Conservation (phyloP, 2,329 filamentous ascomycete genomes). For the Colletotrichum salicis region DNA sequence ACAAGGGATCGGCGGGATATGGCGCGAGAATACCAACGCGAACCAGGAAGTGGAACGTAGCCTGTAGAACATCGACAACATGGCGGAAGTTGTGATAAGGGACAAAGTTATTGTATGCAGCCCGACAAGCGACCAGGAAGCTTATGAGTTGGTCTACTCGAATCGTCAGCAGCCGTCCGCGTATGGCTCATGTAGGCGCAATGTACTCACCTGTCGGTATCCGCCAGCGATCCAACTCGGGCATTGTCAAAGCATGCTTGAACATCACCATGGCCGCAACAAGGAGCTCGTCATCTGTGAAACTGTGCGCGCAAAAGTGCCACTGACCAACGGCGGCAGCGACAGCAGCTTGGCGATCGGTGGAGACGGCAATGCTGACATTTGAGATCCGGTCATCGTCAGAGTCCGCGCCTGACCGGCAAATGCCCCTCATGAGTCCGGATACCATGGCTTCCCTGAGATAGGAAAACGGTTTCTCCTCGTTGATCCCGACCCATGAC, state of each 20-base stretch:
- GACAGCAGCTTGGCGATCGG: slow-evolving; percentile 73
- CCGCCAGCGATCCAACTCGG: slow-evolving; percentile 83
- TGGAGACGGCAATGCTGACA: slow-evolving; percentile 74
- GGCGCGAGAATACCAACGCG: slow-evolving; percentile 79
- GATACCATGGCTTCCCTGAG: slow-evolving; percentile 94
- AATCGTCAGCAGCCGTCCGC: slow-evolving; percentile 50
- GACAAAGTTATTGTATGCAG: slow-evolving; percentile 96
- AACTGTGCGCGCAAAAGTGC: slow-evolving; percentile 90
- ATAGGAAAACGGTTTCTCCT: slow-evolving; percentile 88
- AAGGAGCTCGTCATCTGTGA: slow-evolving; percentile 89
- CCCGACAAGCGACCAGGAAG: slow-evolving; percentile 88
- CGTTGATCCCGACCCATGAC: slow-evolving; percentile 90
- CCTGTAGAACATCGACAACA: slow-evolving; percentile 95
- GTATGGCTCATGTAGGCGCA: slow-evolving; percentile 36
- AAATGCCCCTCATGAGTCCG: slow-evolving; percentile 88
- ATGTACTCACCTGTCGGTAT: slow-evolving; percentile 75
- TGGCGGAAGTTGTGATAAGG: slow-evolving; percentile 99
- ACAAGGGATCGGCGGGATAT: slow-evolving; percentile 59
- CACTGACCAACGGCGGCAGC: slow-evolving; percentile 79
- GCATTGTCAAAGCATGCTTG: slow-evolving; percentile 84
- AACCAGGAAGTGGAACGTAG: slow-evolving; percentile 89
- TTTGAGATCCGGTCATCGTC: slow-evolving; percentile 70
- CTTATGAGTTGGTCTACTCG: slow-evolving; percentile 79
- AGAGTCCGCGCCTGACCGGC: slow-evolving; percentile 72
- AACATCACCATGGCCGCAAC: slow-evolving; percentile 89